These are phyloP conservation scores for Rhododendron griersonianum DNA, from an alignment of 148 eudicot genomes.

Conservation along the genomic window DNA sequence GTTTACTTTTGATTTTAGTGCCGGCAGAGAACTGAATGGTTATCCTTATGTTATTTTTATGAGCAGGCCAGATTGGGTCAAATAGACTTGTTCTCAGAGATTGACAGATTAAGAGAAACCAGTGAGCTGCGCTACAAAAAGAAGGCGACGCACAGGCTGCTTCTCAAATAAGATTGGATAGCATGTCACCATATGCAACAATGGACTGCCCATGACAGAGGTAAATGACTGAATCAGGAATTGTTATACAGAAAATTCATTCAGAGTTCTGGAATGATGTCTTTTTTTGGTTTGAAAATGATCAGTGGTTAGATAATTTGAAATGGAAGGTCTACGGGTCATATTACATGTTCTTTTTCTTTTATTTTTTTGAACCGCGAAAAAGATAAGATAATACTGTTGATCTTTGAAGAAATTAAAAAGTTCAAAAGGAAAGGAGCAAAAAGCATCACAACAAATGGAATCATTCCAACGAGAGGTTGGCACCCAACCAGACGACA, in stretches of 20 bases:
- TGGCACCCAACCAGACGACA: no score
- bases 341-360: background rate
- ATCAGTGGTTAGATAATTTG: background rate
- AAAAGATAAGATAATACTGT: no score
- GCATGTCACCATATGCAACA: slow-evolving; percentile 76
- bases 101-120: slow-evolving; percentile 66
- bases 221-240: slow-evolving; percentile 23
- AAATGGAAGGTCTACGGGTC: background rate
- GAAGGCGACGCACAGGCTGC: slow-evolving; percentile 57
- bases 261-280: background rate
- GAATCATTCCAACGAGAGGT: no score
- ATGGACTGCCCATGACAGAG: slow-evolving; percentile 77
- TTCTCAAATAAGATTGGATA: slow-evolving; percentile 79
- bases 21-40: background rate
- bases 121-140: slow-evolving; percentile 81
- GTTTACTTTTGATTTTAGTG: background rate
- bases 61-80: slow-evolving; percentile 68
- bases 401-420: no score
- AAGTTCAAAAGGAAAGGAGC: no score
- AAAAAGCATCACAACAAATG: no score
- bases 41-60: background rate
- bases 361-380: no score
- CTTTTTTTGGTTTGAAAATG: background rate
- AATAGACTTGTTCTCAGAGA: slow-evolving; percentile 72
- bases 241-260: background rate